Base-by-base conservation (phyloP, 257 asterid genomes). In the Vinca minor region DNA sequence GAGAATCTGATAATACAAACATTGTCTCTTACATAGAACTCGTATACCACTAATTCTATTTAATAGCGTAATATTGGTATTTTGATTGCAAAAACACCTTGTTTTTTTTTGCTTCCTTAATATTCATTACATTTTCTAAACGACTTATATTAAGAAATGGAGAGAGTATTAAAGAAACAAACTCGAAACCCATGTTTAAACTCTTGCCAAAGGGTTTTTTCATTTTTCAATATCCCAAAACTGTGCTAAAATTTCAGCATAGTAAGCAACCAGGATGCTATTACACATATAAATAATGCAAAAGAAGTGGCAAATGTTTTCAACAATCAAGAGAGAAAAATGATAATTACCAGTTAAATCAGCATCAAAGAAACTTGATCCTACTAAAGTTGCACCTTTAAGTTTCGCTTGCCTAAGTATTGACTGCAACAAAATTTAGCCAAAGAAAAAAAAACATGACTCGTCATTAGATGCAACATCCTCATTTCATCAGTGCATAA, bases 311-410 rank as follows among this genome's bases (percentile, higher is more conserved):
- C 15, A 25, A 5, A 55, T 28, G 61, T 28, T 29, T 14, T 20
- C 8, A 2, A 20, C 18, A 56, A 35, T 7, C 31, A 21, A 69
- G 50, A 50, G 25, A 2, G 17, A 7, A 29, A 46, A 48, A 3
- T 29, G 1, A 8, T 32, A 39, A 63, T 14, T 60, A 87, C 97
- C 97, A 71, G 98, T 92, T 72, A 92, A 79, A 87, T 92, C 98
- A 48, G 98, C 95, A 81, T 89, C 98, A 68, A 92, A 92, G 85
- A 89, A 92, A 85, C 98, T 92, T 71, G 96, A 96, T 59, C 96
- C 98, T 28, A 89, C 35, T 67, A 92, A 78, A 62, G 84, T 85
- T n/a, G 96, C 96, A 39, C 96, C 96, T 81, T 87, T 87, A 74
- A 89, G 89, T 69, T 92, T 89, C 53, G 95, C 87, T 83, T 89